Percentiles rank a stretch among this genome's conserved stretches.
These are phyloP conservation scores for Hypoxylon perforatum DNA, from an alignment of 495 filamentous ascomycete species.

Conservation along the genomic window DNA sequence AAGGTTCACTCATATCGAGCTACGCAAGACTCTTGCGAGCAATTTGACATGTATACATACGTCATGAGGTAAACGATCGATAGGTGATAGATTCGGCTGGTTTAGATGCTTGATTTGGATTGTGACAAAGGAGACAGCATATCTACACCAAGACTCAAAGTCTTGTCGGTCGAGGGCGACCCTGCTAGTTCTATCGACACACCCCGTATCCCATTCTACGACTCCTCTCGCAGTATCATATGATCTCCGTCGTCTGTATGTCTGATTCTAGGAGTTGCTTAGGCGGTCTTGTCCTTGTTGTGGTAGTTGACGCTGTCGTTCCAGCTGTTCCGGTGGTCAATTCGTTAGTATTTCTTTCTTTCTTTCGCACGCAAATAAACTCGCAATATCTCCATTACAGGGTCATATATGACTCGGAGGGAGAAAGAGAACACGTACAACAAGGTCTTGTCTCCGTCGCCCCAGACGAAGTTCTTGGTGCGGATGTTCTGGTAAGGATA, in stretches of 20 bases:
- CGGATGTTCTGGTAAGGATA: conserved; percentile 97
- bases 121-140: conserved; percentile 37
- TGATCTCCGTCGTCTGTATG: not conserved
- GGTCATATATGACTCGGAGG: no score
- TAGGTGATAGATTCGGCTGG: not conserved
- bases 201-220: not conserved
- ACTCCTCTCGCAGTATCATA: not conserved
- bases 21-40: not conserved
- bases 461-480: conserved; percentile 89
- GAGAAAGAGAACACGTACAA: conserved; percentile 52
- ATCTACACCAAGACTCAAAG: conserved; percentile 28
- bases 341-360: conserved; percentile 14
- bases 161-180: conserved; percentile 17
- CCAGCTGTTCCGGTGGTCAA: conserved; percentile 72
- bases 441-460: conserved; percentile 83
- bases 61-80: not conserved
- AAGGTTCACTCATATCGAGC: no score
- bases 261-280: conserved; percentile 48
- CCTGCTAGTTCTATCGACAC: conserved; percentile 17
- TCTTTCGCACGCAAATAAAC: conserved; percentile 20
- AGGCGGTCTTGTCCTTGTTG: conserved; percentile 82
- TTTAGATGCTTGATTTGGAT: conserved; percentile 19
- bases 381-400: no score
- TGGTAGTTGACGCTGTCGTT: conserved; percentile 95
- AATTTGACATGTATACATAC: conserved; percentile 6